phyloP scores from a whole-genome alignment of 2,329 filamentous ascomycete genomes.

The Sporothrix brasiliensis region DNA sequence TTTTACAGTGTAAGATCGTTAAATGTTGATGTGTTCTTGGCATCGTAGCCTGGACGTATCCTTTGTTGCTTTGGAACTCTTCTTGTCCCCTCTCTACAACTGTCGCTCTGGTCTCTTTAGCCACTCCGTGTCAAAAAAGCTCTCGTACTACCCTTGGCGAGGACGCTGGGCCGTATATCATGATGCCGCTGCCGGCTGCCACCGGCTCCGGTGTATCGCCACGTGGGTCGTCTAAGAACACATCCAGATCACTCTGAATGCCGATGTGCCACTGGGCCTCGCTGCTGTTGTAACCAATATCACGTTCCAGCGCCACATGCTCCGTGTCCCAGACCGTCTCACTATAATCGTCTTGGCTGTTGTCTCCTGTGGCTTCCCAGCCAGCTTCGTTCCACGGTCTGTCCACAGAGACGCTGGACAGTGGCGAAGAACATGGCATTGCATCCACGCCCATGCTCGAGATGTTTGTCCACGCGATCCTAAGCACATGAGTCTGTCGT shows the following conservation, averaged over 20 bases:
- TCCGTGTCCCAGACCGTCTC: background rate
- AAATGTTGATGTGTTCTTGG: no score
- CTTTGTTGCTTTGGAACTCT: no score
- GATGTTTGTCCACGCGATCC: conserved; percentile 29
- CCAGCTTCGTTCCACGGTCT: no score
- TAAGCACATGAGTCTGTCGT: conserved; percentile 8
- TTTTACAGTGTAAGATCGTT: no score
- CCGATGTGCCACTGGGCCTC: background rate
- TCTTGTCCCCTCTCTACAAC: background rate
- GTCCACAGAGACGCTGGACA: no score
- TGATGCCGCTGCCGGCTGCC: no score
- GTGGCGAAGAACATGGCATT: no score
- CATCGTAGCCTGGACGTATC: no score
- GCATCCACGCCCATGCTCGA: conserved; percentile 14
- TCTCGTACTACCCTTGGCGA: background rate
- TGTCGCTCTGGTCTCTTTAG: background rate
- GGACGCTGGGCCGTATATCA: no score
- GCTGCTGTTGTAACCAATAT: background rate
- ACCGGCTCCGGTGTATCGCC: background rate
- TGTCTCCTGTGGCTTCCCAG: no score
- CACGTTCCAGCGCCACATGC: background rate
- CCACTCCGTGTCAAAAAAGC: background rate
- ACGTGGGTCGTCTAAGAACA: background rate
- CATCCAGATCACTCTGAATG: background rate
- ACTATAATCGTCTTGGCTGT: background rate